Percentiles rank a stretch among this genome's conserved stretches.
Conservation (phyloP, 2,329 filamentous ascomycete species). For the Pseudofabraea citricarpa region DNA sequence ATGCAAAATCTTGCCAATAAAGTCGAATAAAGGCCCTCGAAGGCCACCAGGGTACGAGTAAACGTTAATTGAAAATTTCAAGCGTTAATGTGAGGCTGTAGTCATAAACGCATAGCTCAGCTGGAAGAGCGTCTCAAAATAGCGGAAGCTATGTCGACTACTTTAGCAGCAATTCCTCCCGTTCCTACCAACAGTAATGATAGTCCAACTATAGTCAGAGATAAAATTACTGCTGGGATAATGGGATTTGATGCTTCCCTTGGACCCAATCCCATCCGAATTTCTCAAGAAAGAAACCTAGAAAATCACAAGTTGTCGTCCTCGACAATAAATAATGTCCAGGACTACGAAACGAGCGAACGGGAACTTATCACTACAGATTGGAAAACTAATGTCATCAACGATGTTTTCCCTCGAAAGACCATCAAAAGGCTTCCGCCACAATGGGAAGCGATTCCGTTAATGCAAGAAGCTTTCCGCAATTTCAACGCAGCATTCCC, state of each 20-base stretch:
- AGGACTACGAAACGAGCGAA: not conserved
- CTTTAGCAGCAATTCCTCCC: too few relatives aligned
- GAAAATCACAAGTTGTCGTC: not conserved
- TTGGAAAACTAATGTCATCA: not conserved
- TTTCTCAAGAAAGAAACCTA: not conserved
- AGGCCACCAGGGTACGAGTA: slow-evolving; percentile 8
- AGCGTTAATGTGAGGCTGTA: slow-evolving; percentile 3
- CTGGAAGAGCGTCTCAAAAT: not conserved
- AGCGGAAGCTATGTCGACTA: too few relatives aligned
- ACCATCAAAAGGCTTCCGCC: slow-evolving; percentile 3
- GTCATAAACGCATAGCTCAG: slow-evolving; percentile 6
- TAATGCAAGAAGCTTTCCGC: slow-evolving; percentile 10
- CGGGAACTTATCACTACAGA: slow-evolving; percentile 3
- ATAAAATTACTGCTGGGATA: too few relatives aligned
- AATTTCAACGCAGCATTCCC: slow-evolving; percentile 12
- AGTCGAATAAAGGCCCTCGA: slow-evolving; percentile 4
- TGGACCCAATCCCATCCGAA: too few relatives aligned
- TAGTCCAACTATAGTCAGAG: not conserved
- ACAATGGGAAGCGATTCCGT: slow-evolving; percentile 4
- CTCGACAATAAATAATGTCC: not conserved
- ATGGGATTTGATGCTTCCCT: too few relatives aligned
- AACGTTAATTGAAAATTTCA: too few relatives aligned
- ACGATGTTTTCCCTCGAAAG: too few relatives aligned
- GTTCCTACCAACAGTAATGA: not conserved
- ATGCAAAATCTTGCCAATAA: slow-evolving; percentile 6